phyloP scores from a whole-genome alignment of 805 yeast genomes.

The Nakazawaea sp. region DNA sequence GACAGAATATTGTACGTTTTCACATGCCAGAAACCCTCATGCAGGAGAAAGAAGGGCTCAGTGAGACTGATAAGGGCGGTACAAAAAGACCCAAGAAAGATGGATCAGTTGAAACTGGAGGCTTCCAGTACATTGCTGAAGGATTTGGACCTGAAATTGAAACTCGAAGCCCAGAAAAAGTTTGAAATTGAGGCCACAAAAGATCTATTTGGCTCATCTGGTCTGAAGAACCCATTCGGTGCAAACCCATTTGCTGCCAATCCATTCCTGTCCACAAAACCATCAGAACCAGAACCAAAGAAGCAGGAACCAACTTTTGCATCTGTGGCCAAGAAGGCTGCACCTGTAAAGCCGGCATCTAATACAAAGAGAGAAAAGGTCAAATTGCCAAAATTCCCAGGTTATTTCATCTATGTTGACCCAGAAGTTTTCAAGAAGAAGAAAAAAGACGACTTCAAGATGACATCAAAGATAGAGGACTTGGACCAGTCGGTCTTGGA shows the following conservation, averaged over 20 bases:
- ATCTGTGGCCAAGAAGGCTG: constrained; percentile 15
- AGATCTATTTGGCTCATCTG: constrained; percentile 19
- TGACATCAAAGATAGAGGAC: constrained; percentile 34
- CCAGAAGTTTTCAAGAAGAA: constrained; percentile 56
- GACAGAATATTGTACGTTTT: constrained; percentile 81
- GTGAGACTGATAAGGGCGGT: constrained; percentile 76
- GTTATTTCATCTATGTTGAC: constrained; percentile 65
- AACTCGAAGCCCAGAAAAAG: constrained; percentile 34
- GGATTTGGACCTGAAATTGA: constrained; percentile 35
- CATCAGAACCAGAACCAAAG: neutral
- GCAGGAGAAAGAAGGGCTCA: constrained; percentile 66
- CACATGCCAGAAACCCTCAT: constrained; percentile 56
- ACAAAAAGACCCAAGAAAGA: constrained; percentile 45
- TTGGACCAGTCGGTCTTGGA: constrained; percentile 44
- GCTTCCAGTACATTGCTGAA: constrained; percentile 33
- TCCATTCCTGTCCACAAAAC: constrained; percentile 10
- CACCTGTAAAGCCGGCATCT: constrained; percentile 1
- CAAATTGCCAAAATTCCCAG: constrained; percentile 49
- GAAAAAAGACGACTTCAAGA: constrained; percentile 21
- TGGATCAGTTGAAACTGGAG: constrained; percentile 32
- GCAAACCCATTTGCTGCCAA: constrained; percentile 30
- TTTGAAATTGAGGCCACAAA: constrained; percentile 28
- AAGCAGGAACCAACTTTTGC: constrained; percentile 18
- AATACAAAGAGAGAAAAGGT: no score
- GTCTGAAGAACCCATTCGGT: constrained; percentile 23